Base-by-base conservation (phyloP, 345 rosid species). In the Zanthoxylum bungeanum region DNA sequence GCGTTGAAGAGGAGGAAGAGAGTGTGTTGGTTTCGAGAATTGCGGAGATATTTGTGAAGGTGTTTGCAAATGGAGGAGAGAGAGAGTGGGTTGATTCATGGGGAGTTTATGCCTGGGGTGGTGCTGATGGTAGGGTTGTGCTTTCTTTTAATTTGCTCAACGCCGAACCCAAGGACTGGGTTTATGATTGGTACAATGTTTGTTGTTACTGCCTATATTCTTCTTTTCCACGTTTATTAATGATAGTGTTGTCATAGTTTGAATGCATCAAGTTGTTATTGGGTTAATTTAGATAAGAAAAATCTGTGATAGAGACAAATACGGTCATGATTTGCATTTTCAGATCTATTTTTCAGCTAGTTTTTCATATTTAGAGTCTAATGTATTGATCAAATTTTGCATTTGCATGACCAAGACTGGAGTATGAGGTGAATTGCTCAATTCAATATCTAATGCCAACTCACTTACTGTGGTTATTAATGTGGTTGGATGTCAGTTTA, bases 91-190 rank as follows among this genome's bases (percentile, higher is more conserved):
- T 79, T 81, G 51, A 85, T 95, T 73, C 89, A 76, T 51, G 89
- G 83, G 51, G 99, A 89, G 86, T 91, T 88, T 77, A 92, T 92
- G 97, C 99, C 99, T 7, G 96, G 91, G 16, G n/a, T n/a, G 98
- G 97, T 70, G 81, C 99, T 34, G 97, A 95, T 83, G 96, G 99
- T 64, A 92, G 52, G 80, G 81, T 90, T 62, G 88, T 90, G 77
- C 92, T 92, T 53, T 94, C 98, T 0, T 92, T 92, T 71, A 95
- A 86, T 80, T 75, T 90, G 76, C 96, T 95, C 57, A 95, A 95
- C 79, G 82, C 97, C 0, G 80, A 92, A 78, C 98, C 99, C 8
- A 84, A 27, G 51, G 93, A 89, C 80, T 88, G 98, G 99, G 75
- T 87, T 70, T 92, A 84, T 73, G 94, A 92, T 78, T 92, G 98